Evolutionary conservation across 2,329 filamentous ascomycete species (phyloP), one percentile per base, ranked within the genome.

Genomic region (Fusarium napiforme): DNA sequence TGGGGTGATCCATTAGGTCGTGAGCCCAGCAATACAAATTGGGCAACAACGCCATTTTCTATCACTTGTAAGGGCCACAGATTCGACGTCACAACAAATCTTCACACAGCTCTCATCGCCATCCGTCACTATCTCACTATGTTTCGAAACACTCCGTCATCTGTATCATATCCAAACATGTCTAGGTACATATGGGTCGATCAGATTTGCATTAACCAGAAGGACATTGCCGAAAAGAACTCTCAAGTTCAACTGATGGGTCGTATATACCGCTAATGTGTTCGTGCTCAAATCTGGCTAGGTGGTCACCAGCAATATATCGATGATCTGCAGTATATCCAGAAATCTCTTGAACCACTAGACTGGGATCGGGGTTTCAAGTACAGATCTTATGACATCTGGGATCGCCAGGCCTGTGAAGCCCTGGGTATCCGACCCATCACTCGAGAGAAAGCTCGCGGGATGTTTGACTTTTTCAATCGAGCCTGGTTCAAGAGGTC

Each of bases 381-480:
- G n/a, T n/a, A n/a, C n/a, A n/a, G n/a, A n/a, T n/a, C n/a, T n/a
- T n/a, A n/a, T n/a, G n/a, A n/a, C n/a, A n/a, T n/a, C n/a, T n/a
- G n/a, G n/a, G n/a, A n/a, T n/a, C 11, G 2, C 21, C 11, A 10
- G 11, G 5, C 5, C 19, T 32, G 19, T 8, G 5, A 18, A 18
- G 2, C 2, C 21, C 9, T 12, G 5, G 19, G 19, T 9, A 23
- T 34, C 4, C 9, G 4, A 9, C 30, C 21, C 0, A 23, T 34
- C 21, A 50, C 1, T 14, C 30, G 0, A 50, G 4, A 23, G 15
- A 50, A 0, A 5, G 28, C 21, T 12, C 14, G 21, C 0, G 30
- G 47, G 14, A 23, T 34, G 30, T 0, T 34, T 9, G 10, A 34
- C 0, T 12, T 50, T 19, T 4, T 34, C 30, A 32, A 34, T 3